phyloP scores from a whole-genome alignment of 192 early-diverging fungal genomes.

The Coemansia sp. region DNA sequence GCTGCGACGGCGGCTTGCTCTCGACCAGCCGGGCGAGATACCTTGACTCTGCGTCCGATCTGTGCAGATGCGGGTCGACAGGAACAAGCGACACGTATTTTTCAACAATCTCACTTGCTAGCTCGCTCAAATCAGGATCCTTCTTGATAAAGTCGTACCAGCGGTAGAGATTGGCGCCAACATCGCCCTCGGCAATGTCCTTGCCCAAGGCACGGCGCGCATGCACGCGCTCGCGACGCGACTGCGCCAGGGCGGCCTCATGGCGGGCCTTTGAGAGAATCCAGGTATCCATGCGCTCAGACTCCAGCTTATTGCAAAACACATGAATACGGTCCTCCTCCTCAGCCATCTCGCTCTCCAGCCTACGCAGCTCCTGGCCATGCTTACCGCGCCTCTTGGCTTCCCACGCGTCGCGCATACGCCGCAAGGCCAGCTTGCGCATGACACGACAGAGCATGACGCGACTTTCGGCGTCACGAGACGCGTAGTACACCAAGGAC shows the following conservation, averaged over 20 bases:
- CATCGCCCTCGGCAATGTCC: slow-evolving; percentile 20
- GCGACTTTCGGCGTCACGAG: slow-evolving; percentile 32
- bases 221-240: slow-evolving; percentile 24
- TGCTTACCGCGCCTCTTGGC: slow-evolving; percentile 30
- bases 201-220: slow-evolving; percentile 28
- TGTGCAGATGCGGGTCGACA: slow-evolving; percentile 23
- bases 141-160: slow-evolving; percentile 38
- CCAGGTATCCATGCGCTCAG: slow-evolving; percentile 30
- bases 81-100: slow-evolving; percentile 40
- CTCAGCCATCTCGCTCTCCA: slow-evolving; percentile 27
- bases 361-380: slow-evolving; percentile 27
- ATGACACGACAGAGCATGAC: slow-evolving; percentile 40
- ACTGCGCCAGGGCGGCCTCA: slow-evolving; percentile 14
- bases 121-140: slow-evolving; percentile 30
- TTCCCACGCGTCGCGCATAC: slow-evolving; percentile 26
- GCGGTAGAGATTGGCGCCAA: slow-evolving; percentile 13
- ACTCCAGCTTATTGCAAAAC: slow-evolving; percentile 45
- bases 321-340: slow-evolving; percentile 39
- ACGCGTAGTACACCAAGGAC: slow-evolving; percentile 12
- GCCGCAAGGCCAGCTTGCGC: slow-evolving; percentile 44
- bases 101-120: slow-evolving; percentile 32
- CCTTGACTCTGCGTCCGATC: slow-evolving; percentile 36
- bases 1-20: slow-evolving; percentile 16
- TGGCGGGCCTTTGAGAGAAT: slow-evolving; percentile 19
- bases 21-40: slow-evolving; percentile 29